Evolutionary conservation across 495 filamentous ascomycete species (phyloP), one percentile per base, ranked within the genome.

Genomic region (Penicillium bovifimosum): DNA sequence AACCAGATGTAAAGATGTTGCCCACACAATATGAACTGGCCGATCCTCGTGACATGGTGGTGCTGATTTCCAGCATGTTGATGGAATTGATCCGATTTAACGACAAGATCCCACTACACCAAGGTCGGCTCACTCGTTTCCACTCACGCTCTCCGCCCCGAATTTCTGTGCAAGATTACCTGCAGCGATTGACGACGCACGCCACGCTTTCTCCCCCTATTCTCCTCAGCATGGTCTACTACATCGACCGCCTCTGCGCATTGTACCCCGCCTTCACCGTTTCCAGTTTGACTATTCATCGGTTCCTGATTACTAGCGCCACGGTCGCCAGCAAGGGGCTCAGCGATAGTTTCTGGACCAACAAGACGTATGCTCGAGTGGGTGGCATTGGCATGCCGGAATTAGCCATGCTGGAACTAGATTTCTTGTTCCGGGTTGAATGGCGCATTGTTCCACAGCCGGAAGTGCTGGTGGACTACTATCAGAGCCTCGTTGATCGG

Each of bases 211-310:
- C 88, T 6, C 91, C 93, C 6, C 91, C 93, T 6, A 88, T 98
- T 47, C 80, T 98, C n/a, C 80, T 98, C n/a, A 91, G 90, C 54
- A 98, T 98, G 91, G 93, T 98, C 47, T 97, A 92, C 64, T 98
- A 98, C 64, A 96, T 98, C 53, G 95, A 98, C 68, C 85, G 88
- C n/a, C 76, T 98, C 14, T 97, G 91, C 68, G 83, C 88, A 4
- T 71, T 93, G 26, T 97, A 96, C 63, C 86, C 90, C 6, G 86
- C 89, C 14, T 98, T 98, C 70, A 95, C 90, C 32, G 91, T 98
- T 42, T 93, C 86, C 58, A 93, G 87, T 33, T 78, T 98, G 13
- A 98, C 93, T 0, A 91, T 98, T 16, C 93, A 98, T 72, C 90
- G 93, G 9, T 97, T 97, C 66, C 79, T 98, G 11, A 98, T 98